Percentiles rank a stretch among this genome's conserved stretches.
These are phyloP conservation scores for Aspergillus sp. DNA, from an alignment of 2,329 filamentous ascomycete genomes.

Conservation along the genomic window DNA sequence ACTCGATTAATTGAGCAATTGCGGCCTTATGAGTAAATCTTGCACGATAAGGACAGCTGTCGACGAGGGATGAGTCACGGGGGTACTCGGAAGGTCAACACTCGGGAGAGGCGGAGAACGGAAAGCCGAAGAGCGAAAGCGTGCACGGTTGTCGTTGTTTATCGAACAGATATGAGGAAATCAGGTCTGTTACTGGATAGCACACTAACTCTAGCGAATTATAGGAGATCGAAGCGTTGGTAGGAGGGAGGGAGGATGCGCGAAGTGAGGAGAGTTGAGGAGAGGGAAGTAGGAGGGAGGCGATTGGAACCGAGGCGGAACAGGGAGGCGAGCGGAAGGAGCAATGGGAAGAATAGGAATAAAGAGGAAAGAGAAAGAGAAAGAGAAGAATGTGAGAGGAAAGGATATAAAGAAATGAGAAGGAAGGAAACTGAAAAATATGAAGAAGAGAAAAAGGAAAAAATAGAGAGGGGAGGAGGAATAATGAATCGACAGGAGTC, in stretches of 20 bases:
- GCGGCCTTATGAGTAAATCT: too few species aligned
- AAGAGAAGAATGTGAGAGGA: slow-evolving; percentile 9
- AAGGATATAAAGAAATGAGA: slow-evolving; percentile 1
- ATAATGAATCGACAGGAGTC: not conserved
- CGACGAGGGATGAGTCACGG: not conserved
- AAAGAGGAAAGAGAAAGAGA: slow-evolving; percentile 9
- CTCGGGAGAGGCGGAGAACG: not conserved
- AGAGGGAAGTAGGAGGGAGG: not conserved
- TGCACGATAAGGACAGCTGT: not conserved
- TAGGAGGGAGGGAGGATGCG: not conserved
- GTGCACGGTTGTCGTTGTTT: too few species aligned
- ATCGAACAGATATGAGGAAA: not conserved
- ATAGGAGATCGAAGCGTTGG: not conserved
- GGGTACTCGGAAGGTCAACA: not conserved
- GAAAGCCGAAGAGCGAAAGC: not conserved
- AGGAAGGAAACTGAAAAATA: not conserved
- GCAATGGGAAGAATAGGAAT: slow-evolving; percentile 7
- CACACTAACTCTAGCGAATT: not conserved
- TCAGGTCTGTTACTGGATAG: not conserved
- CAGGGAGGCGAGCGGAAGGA: slow-evolving; percentile 12
- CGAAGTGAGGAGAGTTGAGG: slow-evolving; percentile 4
- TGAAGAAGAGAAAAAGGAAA: not conserved
- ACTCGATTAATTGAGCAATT: too few species aligned
- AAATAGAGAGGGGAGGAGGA: too few species aligned
- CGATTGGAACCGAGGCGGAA: slow-evolving; percentile 2